phyloP scores from a whole-genome alignment of 1,284 basidiomycete species.

The Hemileccinum hortonii region DNA sequence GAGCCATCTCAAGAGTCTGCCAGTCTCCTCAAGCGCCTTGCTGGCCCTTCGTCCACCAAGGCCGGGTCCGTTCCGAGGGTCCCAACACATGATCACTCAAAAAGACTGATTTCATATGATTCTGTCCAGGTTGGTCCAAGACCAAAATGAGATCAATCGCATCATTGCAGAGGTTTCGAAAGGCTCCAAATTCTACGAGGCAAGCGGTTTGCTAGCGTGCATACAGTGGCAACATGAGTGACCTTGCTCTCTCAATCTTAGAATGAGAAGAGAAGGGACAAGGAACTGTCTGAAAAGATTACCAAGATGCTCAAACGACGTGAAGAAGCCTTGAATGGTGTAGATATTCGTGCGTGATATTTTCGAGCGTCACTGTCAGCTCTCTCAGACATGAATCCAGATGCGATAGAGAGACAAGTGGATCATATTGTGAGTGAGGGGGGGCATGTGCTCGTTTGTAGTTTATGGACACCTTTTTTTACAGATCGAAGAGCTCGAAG shows the following conservation, averaged over 20 bases:
- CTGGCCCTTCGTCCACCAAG: constrained; percentile 75
- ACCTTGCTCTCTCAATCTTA: constrained; percentile 29
- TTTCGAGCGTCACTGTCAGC: background rate
- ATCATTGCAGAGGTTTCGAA: constrained; percentile 80
- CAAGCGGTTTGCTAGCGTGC: constrained; percentile 28
- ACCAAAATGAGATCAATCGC: constrained; percentile 77
- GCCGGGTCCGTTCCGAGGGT: constrained; percentile 54
- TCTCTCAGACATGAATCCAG: constrained; percentile 10
- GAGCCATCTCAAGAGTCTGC: constrained; percentile 56
- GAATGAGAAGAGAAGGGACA: constrained; percentile 84
- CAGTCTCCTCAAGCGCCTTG: constrained; percentile 69
- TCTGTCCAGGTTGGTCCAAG: constrained; percentile 59
- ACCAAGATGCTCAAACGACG: constrained; percentile 60
- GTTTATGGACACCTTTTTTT: background rate
- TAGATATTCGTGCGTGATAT: constrained; percentile 55
- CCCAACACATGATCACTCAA: background rate
- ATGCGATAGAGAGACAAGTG: constrained; percentile 27
- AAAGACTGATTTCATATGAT: constrained; percentile 10
- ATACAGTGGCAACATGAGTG: constrained; percentile 3
- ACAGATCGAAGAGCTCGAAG: constrained; percentile 77
- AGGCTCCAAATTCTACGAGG: constrained; percentile 83
- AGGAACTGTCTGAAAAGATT: constrained; percentile 74
- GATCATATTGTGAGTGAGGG: constrained; percentile 26
- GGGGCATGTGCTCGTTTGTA: constrained; percentile 35
- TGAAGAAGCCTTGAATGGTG: constrained; percentile 58